Evolutionary conservation across 805 yeast genomes (phyloP).

Genomic region (Candida loeiensis): DNA sequence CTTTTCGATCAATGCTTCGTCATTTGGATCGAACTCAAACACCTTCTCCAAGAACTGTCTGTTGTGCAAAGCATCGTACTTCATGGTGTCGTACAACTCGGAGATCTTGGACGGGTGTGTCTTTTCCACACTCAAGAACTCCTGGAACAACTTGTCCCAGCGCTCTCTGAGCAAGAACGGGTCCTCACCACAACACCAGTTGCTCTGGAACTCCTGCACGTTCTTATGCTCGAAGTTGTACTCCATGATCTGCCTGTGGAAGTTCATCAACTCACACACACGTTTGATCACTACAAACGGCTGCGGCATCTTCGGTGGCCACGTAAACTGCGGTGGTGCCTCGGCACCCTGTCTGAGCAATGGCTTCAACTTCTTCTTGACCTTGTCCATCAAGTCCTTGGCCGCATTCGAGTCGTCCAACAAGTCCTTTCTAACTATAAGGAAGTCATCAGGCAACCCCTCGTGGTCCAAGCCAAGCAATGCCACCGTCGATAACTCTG

Average conservation of each 20-base stretch:
- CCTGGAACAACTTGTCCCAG: slow-evolving; percentile 95
- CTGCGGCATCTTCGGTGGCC: slow-evolving; percentile 99
- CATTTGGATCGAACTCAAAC: slow-evolving; percentile 59
- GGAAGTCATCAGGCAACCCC: slow-evolving; percentile 65
- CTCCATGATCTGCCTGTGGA: slow-evolving; percentile 79
- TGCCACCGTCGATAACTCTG: slow-evolving; percentile 80
- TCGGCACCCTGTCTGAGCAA: slow-evolving; percentile 91
- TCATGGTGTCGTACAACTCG: slow-evolving; percentile 97
- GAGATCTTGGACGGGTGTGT: slow-evolving; percentile 97
- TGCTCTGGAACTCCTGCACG: slow-evolving; percentile 62
- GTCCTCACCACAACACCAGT: slow-evolving; percentile 98
- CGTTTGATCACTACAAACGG: slow-evolving; percentile 92
- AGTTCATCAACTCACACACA: slow-evolving; percentile 93
- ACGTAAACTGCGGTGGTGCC: slow-evolving; percentile 95
- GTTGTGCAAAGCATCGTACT: slow-evolving; percentile 95
- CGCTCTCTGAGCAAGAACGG: slow-evolving; percentile 86
- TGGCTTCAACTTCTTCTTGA: slow-evolving; percentile 93
- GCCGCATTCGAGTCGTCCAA: slow-evolving; percentile 98
- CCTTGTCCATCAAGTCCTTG: slow-evolving; percentile 95
- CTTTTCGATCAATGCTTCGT: slow-evolving; percentile 30
- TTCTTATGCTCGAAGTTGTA: slow-evolving; percentile 69
- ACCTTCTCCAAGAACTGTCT: slow-evolving; percentile 81
- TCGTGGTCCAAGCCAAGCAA: slow-evolving; percentile 56
- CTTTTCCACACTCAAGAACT: slow-evolving; percentile 87
- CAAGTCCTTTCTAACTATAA: slow-evolving; percentile 82